Conservation (phyloP, 2,329 filamentous ascomycete genomes). For the Knufia petricola region DNA sequence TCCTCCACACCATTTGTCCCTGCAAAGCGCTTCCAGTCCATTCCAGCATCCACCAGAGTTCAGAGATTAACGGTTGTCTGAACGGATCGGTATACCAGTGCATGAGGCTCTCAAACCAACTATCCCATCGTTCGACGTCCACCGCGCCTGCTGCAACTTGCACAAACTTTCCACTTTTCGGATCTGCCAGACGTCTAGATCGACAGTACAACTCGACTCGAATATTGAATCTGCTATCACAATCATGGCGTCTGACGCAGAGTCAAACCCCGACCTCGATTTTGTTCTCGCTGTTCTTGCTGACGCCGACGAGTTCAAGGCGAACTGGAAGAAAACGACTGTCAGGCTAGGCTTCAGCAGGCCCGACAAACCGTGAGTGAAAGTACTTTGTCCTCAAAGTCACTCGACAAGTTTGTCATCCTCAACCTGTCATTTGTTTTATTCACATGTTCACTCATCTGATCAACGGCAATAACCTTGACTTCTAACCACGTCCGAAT, state of each 20-base stretch:
- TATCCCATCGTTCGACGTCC: not conserved
- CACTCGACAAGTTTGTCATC: not conserved
- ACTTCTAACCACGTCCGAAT: not conserved
- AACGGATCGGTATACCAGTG: too few relatives aligned
- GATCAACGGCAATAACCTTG: too few relatives aligned
- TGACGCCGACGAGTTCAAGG: conserved; percentile 1
- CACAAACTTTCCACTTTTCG: not conserved
- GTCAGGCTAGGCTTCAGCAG: not conserved
- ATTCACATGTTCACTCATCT: too few relatives aligned
- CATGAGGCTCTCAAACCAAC: too few relatives aligned
- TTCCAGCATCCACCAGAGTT: too few relatives aligned
- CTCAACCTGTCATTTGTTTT: not conserved
- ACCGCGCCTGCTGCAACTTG: too few relatives aligned
- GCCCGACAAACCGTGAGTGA: conserved; percentile 2
- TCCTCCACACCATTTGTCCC: too few relatives aligned
- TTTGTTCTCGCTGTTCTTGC: not conserved
- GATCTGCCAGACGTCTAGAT: not conserved
- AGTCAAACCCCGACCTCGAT: not conserved
- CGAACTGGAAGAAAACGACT: conserved; percentile 1
- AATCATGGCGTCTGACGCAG: not conserved
- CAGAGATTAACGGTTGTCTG: too few relatives aligned
- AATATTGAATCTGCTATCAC: not conserved
- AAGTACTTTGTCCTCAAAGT: not conserved
- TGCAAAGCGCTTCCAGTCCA: too few relatives aligned
- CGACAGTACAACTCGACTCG: not conserved